phyloP scores from a whole-genome alignment of 208 protist genomes.

The Wallacemonas rigidus region DNA sequence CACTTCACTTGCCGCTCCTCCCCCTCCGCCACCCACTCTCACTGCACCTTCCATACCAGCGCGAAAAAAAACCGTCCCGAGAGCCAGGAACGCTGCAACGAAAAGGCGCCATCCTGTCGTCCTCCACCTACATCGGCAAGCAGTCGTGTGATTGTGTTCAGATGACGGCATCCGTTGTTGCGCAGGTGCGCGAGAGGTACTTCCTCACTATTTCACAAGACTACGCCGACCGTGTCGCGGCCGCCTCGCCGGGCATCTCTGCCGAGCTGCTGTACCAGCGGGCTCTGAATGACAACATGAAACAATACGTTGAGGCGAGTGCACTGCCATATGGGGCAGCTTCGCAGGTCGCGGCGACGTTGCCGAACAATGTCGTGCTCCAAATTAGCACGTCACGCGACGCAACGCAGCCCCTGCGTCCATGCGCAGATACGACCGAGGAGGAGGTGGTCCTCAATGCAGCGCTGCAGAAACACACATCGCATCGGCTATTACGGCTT shows the following conservation, averaged over 20 bases:
- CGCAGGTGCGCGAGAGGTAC: slow-evolving; percentile 22
- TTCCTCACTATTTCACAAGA: slow-evolving; percentile 54
- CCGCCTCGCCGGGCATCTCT: slow-evolving; percentile 25
- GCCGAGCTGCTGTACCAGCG: slow-evolving; percentile 50
- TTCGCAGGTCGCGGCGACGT: slow-evolving; percentile 36
- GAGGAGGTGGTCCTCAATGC: slow-evolving; percentile 53
- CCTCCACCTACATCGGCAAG: not conserved
- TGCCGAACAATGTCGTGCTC: slow-evolving; percentile 60
- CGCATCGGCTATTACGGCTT: slow-evolving; percentile 65
- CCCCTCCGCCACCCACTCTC: too few relatives aligned
- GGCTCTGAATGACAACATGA: slow-evolving; percentile 61
- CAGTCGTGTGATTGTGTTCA: slow-evolving; percentile 11
- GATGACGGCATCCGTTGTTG: slow-evolving; percentile 14
- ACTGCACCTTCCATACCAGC: too few relatives aligned
- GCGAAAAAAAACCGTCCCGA: too few relatives aligned
- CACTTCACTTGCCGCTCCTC: too few relatives aligned
- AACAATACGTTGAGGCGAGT: slow-evolving; percentile 53
- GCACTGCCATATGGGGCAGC: slow-evolving; percentile 60
- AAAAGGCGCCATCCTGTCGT: too few relatives aligned
- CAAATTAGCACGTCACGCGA: slow-evolving; percentile 79
- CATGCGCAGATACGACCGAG: slow-evolving; percentile 58
- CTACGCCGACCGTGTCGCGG: slow-evolving; percentile 52
- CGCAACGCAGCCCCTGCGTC: slow-evolving; percentile 78
- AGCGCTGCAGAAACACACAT: slow-evolving; percentile 48
- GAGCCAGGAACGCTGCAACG: too few relatives aligned